Base-by-base conservation (phyloP, 306 rosid genomes). In the Quercus bicolor region DNA sequence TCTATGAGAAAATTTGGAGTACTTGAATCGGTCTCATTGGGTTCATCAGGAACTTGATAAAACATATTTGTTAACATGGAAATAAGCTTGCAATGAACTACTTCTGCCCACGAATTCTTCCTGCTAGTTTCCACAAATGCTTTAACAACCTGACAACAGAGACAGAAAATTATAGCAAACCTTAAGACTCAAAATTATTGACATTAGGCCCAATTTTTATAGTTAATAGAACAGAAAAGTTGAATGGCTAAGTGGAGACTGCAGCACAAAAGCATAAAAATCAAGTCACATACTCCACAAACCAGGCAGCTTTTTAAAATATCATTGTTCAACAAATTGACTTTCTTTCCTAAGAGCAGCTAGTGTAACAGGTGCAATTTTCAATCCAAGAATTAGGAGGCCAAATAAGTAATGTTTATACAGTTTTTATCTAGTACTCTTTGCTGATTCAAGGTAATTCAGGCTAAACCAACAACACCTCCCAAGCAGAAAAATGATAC, bases 31-130 rank as follows among this genome's bases (percentile, higher is more conserved):
- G 78, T 78, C 78, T 85, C 78, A 0, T 78, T 52, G 57, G 73
- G 79, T 82, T 85, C 91, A 75, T 90, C 92, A 24, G 86, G 87
- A 74, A 91, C 93, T 77, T 90, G 86, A 78, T 96, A 96, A 87
- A 96, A 96, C 98, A 93, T 91, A 87, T 96, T 93, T 72, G 97
- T 90, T 81, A 96, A 78, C 93, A 96, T 77, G 81, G 93, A 91
- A 85, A 93, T 87, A 77, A 96, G 98, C 88, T 91, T 96, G 89
- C 93, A 82, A 76, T 90, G 98, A 81, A 96, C 99, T 84, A 96
- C 79, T 75, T 93, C 99, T 79, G 97, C 99, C 99, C 99, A 96
- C 78, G 96, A 88, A 84, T 96, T 89, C 83, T 62, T 82, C 89
- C 96, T 84, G 86, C 99, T 93, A 82, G 72, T 84, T 86, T 83